Evolutionary conservation across 352 stramenopile genomes (phyloP).

Genomic region (Phytophthora vignae): DNA sequence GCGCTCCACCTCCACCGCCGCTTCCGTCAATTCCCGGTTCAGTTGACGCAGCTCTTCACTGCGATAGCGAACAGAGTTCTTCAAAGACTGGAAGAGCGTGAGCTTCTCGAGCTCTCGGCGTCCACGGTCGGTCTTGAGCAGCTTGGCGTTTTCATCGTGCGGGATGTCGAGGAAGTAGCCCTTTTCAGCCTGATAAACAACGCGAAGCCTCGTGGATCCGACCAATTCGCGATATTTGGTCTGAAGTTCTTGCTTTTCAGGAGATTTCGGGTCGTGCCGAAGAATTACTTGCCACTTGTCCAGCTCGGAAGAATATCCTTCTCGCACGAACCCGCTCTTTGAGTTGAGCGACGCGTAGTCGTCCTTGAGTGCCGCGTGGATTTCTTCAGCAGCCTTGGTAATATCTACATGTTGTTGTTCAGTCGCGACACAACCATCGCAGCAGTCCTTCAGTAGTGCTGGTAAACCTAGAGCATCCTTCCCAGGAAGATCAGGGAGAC

Average conservation of each 20-base stretch:
- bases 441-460: constrained; percentile 36
- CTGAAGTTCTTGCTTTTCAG: constrained; percentile 57
- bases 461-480: constrained; percentile 38
- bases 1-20: constrained; percentile 55
- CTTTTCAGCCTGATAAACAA: constrained; percentile 68
- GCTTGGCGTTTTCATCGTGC: constrained; percentile 62
- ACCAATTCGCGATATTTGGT: constrained; percentile 66
- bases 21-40: constrained; percentile 69
- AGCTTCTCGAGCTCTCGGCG: constrained; percentile 45
- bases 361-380: constrained; percentile 68
- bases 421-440: constrained; percentile 24
- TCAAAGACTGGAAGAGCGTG: constrained; percentile 70
- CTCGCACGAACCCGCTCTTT: constrained; percentile 62
- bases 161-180: constrained; percentile 76
- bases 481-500: constrained; percentile 35
- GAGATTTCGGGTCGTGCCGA: constrained; percentile 48
- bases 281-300: constrained; percentile 69
- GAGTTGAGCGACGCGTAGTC: constrained; percentile 70
- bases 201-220: constrained; percentile 61
- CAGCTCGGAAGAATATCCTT: constrained; percentile 64
- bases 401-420: constrained; percentile 31
- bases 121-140: constrained; percentile 38
- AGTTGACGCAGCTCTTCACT: constrained; percentile 69
- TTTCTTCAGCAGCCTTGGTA: constrained; percentile 40
- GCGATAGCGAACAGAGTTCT: constrained; percentile 73